phyloP scores from a whole-genome alignment of 2,329 filamentous ascomycete species.

The Monosporascus sp. region DNA sequence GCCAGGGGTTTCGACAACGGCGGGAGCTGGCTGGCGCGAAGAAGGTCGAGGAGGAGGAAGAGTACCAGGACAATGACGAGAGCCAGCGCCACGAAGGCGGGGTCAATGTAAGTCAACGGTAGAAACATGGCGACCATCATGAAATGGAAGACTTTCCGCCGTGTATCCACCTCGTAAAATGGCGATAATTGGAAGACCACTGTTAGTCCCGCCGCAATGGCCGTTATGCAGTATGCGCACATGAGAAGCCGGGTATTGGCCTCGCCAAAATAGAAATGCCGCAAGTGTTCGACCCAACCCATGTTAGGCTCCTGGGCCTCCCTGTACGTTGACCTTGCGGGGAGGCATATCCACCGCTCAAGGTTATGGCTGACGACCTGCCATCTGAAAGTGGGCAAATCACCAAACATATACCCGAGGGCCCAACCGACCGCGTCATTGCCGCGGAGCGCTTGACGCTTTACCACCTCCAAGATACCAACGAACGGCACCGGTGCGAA shows the following conservation, averaged over 20 bases:
- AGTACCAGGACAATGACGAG: slow-evolving; percentile 74
- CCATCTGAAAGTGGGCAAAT: slow-evolving; percentile 66
- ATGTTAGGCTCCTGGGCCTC: slow-evolving; percentile 36
- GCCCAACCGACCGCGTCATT: slow-evolving; percentile 91
- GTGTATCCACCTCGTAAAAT: slow-evolving; percentile 86
- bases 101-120: slow-evolving; percentile 81
- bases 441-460: slow-evolving; percentile 59
- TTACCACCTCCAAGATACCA: slow-evolving; percentile 67
- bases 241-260: slow-evolving; percentile 79
- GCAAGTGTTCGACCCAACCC: slow-evolving; percentile 62
- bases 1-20: slow-evolving; percentile 83
- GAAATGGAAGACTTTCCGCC: slow-evolving; percentile 95
- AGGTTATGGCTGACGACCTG: slow-evolving; percentile 64
- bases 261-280: slow-evolving; percentile 60
- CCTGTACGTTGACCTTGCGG: slow-evolving; percentile 34
- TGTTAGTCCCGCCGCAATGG: slow-evolving; percentile 66
- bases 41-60: slow-evolving; percentile 82
- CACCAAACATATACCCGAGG: slow-evolving; percentile 80
- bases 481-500: slow-evolving; percentile 42
- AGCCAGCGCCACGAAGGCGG: slow-evolving; percentile 73
- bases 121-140: slow-evolving; percentile 98
- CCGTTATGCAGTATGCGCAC: slow-evolving; percentile 64
- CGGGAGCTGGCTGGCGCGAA: slow-evolving; percentile 86
- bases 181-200: slow-evolving; percentile 70
- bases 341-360: slow-evolving; percentile 71